Base-by-base conservation (phyloP, 2,329 filamentous ascomycete species). In the Fusarium graminum region DNA sequence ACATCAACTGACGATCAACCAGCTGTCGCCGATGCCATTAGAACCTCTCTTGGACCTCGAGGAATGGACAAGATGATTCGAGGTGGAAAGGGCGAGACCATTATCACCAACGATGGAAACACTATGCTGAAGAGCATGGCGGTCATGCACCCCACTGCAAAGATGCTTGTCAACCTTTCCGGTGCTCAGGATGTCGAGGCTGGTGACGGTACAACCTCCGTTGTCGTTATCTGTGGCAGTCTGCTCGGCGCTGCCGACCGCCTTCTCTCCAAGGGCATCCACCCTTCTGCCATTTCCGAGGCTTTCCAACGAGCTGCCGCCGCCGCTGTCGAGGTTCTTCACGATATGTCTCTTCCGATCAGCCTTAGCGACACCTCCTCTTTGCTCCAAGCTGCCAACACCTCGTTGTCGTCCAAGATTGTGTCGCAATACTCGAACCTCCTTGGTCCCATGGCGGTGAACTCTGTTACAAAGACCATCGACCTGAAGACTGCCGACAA, bases 21-120 rank as follows among this genome's bases (percentile, higher is more conserved):
- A 95, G 95, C 95, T 77, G 94, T 99, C 76, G 91, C 95, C 79
- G 95, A 99, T 87, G 95, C 95, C 72, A 96, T 99, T 78, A 88
- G 95, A 85, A 98, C 94, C 28, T 98, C 95, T 65, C 86, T 99
- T 71, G 95, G 95, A 68, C 95, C 95, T 70, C 90, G 95, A 80
- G 95, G 95, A 77, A 97, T 97, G 94, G 94, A 97, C 84, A 97
- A 97, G 85, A 97, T 97, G 94, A 98, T 99, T 74, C 92, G 96
- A 85, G 96, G 91, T 62, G 92, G 93, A 78, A 97, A 93, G 83
- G 95, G 94, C 82, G 92, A 97, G 80, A 97, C 94, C 59, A 95
- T 98, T 79, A 99, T 99, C 82, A 99, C 95, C 76, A 99, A 99
- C 85, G 95, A 99, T 81, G 95, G 95, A 79, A 97, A 96, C 83